Evolutionary conservation across 148 eudicot genomes (phyloP).

Genomic region (Rhododendron mucronatum): DNA sequence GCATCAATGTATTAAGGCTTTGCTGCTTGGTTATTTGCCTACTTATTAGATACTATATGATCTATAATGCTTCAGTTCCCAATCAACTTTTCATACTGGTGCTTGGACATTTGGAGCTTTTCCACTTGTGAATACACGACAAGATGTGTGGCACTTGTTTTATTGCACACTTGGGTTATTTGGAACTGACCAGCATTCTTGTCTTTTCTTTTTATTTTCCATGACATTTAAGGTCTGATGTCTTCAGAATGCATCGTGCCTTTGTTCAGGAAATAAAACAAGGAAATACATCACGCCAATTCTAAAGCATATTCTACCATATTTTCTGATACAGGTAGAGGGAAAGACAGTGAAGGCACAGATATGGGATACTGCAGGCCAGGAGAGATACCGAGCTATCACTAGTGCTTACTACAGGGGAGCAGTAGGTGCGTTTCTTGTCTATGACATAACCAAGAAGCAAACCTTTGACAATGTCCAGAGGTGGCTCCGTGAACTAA

Average conservation of each 20-base stretch:
- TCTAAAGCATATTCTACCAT: background rate
- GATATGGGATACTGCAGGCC: conserved; percentile 47
- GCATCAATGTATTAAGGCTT: background rate
- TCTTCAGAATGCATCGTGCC: background rate
- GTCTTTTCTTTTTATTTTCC: background rate
- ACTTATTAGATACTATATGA: background rate
- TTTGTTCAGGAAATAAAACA: background rate
- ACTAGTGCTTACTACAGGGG: conserved; percentile 47
- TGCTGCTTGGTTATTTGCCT: background rate
- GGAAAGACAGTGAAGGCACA: conserved; percentile 44
- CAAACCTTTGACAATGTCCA: conserved; percentile 38
- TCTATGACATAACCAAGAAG: conserved; percentile 41
- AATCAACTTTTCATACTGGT: background rate
- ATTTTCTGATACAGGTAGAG: conserved; percentile 25
- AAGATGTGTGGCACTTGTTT: background rate
- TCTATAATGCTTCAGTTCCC: background rate
- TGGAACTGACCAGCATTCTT: background rate
- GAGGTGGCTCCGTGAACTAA: conserved; percentile 38
- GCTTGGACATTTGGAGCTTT: background rate
- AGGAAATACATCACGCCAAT: background rate
- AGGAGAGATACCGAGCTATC: conserved; percentile 42
- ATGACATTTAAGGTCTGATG: background rate
- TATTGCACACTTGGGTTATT: background rate
- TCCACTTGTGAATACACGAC: background rate
- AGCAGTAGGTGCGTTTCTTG: conserved; percentile 41